phyloP scores from a whole-genome alignment of 139 green algal genomes.

The Chlamydomonas schloesseri region DNA sequence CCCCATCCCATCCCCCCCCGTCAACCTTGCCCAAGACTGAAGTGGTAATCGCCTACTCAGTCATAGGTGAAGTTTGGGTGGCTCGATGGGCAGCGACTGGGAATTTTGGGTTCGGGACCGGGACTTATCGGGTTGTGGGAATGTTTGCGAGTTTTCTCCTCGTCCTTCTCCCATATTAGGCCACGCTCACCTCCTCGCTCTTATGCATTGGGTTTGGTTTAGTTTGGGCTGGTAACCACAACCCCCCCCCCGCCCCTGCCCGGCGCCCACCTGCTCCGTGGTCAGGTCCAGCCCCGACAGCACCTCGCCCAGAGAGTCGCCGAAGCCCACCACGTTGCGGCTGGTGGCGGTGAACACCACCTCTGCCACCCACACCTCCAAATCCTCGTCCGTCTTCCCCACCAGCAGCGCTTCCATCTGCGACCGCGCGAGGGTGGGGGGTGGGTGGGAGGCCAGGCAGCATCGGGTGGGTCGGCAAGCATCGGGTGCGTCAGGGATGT shows the following conservation, averaged over 20 bases:
- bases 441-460: background rate
- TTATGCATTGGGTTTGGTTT: too few species aligned
- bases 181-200: too few species aligned
- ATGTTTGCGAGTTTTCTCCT: too few species aligned
- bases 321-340: slow-evolving; percentile 26
- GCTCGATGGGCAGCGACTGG: too few species aligned
- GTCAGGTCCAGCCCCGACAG: background rate
- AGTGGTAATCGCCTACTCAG: too few species aligned
- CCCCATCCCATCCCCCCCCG: too few species aligned
- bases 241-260: background rate
- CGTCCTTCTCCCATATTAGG: too few species aligned
- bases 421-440: background rate
- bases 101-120: too few species aligned
- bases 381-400: slow-evolving; percentile 20
- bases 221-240: too few species aligned
- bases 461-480: background rate
- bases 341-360: slow-evolving; percentile 41
- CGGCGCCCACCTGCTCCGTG: background rate
- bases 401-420: slow-evolving; percentile 34
- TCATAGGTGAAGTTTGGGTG: too few species aligned
- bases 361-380: slow-evolving; percentile 44
- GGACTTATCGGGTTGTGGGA: too few species aligned
- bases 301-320: slow-evolving; percentile 22
- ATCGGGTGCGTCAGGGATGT: background rate
- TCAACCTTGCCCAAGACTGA: too few species aligned